These are phyloP conservation scores for Cladophialophora psammophila DNA, from an alignment of 2,329 filamentous ascomycete genomes.

Conservation along the genomic window DNA sequence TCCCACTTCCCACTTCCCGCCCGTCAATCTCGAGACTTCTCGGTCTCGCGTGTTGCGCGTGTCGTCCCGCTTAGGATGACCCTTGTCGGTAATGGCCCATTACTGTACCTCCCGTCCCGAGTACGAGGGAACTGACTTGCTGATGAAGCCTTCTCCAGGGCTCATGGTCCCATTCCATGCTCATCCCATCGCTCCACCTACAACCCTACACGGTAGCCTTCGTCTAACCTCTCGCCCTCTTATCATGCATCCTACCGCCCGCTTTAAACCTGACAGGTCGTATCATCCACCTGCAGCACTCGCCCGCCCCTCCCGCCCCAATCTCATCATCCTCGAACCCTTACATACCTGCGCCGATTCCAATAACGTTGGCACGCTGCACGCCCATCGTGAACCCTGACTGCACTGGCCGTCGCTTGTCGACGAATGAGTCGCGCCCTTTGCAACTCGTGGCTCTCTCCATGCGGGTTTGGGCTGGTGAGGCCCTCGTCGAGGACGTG, in stretches of 20 bases:
- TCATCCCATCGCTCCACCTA: constrained; percentile 15
- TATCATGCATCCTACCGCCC: constrained; percentile 4
- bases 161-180: neutral
- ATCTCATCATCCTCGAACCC: constrained; percentile 20
- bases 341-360: constrained; percentile 20
- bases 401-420: constrained; percentile 21
- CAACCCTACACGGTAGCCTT: constrained; percentile 10
- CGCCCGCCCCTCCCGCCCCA: neutral
- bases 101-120: no score
- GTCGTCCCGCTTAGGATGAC: constrained; percentile 2
- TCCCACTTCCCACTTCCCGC: neutral
- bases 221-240: neutral
- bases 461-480: constrained; percentile 30
- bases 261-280: constrained; percentile 20
- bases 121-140: no score
- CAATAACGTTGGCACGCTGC: constrained; percentile 30
- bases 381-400: constrained; percentile 8
- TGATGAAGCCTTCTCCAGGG: constrained; percentile 6
- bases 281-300: constrained; percentile 24
- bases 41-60: neutral
- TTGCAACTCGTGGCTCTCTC: constrained; percentile 30
- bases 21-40: neutral
- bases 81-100: constrained; percentile 2
- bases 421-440: constrained; percentile 27
- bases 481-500: constrained; percentile 2